A percentile compares a stretch with the other conserved stretches of the same genome.
Conservation (phyloP, 345 rosid genomes). For the Aquilaria yunnanensis region DNA sequence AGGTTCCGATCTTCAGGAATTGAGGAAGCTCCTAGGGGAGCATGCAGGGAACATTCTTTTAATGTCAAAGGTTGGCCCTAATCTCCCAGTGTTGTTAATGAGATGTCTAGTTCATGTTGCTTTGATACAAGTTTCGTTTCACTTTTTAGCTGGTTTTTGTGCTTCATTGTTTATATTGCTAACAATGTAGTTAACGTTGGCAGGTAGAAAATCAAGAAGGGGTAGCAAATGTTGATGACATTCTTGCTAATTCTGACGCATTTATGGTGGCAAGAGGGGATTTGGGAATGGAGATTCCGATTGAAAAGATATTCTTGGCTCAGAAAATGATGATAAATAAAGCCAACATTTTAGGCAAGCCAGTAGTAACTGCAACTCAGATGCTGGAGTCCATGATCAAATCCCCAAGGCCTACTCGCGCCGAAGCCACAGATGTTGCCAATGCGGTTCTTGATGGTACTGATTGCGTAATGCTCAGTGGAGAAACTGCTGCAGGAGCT, state of each 20-base stretch:
- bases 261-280: conserved; percentile 83
- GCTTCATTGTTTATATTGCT: no score
- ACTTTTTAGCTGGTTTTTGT: background rate
- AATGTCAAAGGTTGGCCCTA: conserved; percentile 44
- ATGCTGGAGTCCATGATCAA: conserved; percentile 76
- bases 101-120: background rate
- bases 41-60: conserved; percentile 41
- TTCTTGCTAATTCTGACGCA: conserved; percentile 60
- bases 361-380: conserved; percentile 48
- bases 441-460: conserved; percentile 75
- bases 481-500: conserved; percentile 72
- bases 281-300: conserved; percentile 78
- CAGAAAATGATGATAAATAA: conserved; percentile 62
- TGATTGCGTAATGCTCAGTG: conserved; percentile 74
- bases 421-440: conserved; percentile 77
- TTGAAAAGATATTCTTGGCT: conserved; percentile 65
- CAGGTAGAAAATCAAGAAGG: conserved; percentile 80
- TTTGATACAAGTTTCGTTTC: background rate
- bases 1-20: conserved; percentile 45
- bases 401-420: conserved; percentile 66
- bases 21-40: conserved; percentile 33
- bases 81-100: background rate
- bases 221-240: conserved; percentile 49
- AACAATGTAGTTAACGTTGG: background rate
- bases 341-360: conserved; percentile 61